Percentiles rank a stretch among this genome's conserved stretches.
Conservation (phyloP, 306 rosid genomes). For the Vigna hirtella region DNA sequence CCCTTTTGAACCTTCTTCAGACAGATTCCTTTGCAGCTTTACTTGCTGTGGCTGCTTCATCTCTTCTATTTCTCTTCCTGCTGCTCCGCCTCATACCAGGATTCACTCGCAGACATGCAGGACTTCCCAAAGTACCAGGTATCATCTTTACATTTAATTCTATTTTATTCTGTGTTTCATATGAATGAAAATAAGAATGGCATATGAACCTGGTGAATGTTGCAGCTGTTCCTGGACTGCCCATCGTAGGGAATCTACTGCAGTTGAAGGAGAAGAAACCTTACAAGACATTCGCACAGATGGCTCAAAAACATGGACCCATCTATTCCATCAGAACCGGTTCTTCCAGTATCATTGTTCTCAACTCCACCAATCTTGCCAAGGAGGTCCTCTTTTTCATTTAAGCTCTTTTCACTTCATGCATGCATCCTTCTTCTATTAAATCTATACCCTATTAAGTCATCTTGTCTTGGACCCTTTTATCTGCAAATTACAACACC, state of each 20-base stretch:
- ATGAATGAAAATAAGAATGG: too few species aligned
- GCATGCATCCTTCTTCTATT: not conserved
- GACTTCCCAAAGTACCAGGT: conserved; percentile 79
- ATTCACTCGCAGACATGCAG: conserved; percentile 17
- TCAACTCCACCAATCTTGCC: conserved; percentile 70
- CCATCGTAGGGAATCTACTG: conserved; percentile 83
- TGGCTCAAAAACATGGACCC: conserved; percentile 79
- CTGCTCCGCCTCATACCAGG: not conserved
- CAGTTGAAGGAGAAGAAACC: conserved; percentile 98
- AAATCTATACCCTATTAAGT: not conserved
- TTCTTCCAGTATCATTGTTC: conserved; percentile 83
- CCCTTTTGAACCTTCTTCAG: not conserved
- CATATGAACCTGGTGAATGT: not conserved
- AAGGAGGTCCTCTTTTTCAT: conserved; percentile 62
- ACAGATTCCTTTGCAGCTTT: conserved; percentile 26
- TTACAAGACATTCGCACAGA: conserved; percentile 73
- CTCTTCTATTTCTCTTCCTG: conserved; percentile 45
- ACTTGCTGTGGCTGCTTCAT: conserved; percentile 55
- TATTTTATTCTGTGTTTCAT: not conserved
- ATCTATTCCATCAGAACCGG: conserved; percentile 83
- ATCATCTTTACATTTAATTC: not conserved
- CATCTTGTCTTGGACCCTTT: too few species aligned
- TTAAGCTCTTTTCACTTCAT: not conserved
- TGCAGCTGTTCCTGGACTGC: conserved; percentile 84
- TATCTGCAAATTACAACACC: not conserved